Conservation (phyloP, 176 grass and related monocot species). For the Poa pratensis region DNA sequence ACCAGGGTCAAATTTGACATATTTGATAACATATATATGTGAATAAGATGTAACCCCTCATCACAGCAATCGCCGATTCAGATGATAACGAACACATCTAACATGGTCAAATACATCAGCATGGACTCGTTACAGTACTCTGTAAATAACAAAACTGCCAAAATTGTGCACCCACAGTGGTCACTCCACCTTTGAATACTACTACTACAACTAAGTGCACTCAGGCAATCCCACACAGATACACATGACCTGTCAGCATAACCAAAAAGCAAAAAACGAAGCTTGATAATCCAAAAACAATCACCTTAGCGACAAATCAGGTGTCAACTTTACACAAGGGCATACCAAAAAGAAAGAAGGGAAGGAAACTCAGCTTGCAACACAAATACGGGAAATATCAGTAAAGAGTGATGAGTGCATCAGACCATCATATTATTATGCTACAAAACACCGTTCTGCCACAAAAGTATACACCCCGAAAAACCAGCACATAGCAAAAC, state of each 20-base stretch:
- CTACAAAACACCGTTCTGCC: not conserved
- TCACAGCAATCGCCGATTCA: constrained; percentile 33
- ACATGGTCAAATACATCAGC: not conserved
- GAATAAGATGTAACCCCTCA: not conserved
- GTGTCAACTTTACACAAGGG: not conserved
- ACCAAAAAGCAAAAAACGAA: constrained; percentile 27
- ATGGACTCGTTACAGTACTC: not conserved
- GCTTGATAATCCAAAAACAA: constrained; percentile 11
- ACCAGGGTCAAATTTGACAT: not conserved
- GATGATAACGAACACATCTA: constrained; percentile 16
- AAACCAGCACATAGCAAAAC: not conserved
- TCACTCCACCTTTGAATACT: not conserved
- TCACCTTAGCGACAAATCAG: not conserved
- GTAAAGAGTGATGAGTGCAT: not conserved
- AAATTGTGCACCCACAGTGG: not conserved
- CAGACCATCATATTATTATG: not conserved
- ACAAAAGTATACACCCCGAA: constrained; percentile 1
- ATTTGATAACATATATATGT: not conserved
- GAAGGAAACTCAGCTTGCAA: not conserved
- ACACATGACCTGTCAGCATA: not conserved
- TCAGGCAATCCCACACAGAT: not conserved
- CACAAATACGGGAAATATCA: not conserved
- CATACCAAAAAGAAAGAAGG: not conserved
- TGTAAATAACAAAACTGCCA: not conserved
- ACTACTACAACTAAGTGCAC: not conserved